These are phyloP conservation scores for Fusarium brachygibbosum DNA, from an alignment of 2,329 filamentous ascomycete genomes.

Conservation along the genomic window DNA sequence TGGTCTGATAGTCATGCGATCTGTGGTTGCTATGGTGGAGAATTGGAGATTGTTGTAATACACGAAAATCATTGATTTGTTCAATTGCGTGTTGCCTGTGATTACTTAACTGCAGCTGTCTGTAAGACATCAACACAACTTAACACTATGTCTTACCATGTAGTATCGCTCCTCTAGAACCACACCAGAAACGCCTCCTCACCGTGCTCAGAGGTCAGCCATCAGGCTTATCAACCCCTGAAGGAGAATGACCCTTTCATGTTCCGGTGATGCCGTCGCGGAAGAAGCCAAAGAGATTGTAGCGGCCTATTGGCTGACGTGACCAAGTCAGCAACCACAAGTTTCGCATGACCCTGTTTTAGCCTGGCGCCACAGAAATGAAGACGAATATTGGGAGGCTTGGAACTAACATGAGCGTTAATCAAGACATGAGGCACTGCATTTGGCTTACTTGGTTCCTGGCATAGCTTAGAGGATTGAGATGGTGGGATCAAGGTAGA, in stretches of 20 bases:
- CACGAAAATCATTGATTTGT: constrained; percentile 32
- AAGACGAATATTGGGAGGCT: constrained; percentile 14
- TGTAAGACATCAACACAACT: background rate
- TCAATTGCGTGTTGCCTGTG: constrained; percentile 1
- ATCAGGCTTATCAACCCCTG: constrained; percentile 6
- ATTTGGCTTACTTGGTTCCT: constrained; percentile 24
- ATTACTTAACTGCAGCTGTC: background rate
- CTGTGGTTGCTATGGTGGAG: constrained; percentile 25
- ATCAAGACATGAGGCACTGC: constrained; percentile 8
- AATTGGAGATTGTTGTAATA: constrained; percentile 39
- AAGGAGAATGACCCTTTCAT: constrained; percentile 21
- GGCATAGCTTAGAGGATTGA: constrained; percentile 20
- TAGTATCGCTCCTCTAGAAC: background rate
- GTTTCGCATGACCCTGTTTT: constrained; percentile 32
- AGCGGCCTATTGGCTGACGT: constrained; percentile 33
- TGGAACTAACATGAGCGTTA: constrained; percentile 8
- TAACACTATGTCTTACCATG: background rate
- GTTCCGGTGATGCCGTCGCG: constrained; percentile 24
- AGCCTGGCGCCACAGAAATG: constrained; percentile 11
- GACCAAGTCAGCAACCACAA: constrained; percentile 36
- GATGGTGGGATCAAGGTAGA: constrained; percentile 33
- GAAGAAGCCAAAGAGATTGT: constrained; percentile 5
- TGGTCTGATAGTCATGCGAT: constrained; percentile 27
- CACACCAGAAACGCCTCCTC: background rate
- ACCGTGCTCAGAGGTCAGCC: constrained; percentile 1